A percentile compares a stretch with the other conserved stretches of the same genome.
phyloP scores from a whole-genome alignment of 306 rosid genomes.

The Mimosa bimucronata region DNA sequence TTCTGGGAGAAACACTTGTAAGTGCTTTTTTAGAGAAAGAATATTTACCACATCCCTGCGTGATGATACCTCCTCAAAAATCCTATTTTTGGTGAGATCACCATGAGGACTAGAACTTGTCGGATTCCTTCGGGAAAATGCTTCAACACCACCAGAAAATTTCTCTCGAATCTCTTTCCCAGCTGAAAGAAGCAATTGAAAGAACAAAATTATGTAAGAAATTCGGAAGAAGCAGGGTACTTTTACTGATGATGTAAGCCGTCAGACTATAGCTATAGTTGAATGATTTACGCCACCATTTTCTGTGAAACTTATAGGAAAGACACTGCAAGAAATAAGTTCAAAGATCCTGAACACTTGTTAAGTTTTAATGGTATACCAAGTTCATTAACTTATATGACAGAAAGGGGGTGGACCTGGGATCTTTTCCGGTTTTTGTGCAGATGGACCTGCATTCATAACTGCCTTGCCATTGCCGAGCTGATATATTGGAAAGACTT shows the following conservation, averaged over 20 bases:
- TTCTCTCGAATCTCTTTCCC: constrained; percentile 89
- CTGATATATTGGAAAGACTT: constrained; percentile 50
- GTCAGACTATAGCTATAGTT: not conserved
- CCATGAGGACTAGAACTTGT: constrained; percentile 65
- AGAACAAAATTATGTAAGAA: constrained; percentile 36
- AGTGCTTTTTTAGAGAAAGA: constrained; percentile 22
- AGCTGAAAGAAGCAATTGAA: constrained; percentile 57
- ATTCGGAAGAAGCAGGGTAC: constrained; percentile 34
- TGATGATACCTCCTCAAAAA: constrained; percentile 59
- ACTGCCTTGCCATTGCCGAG: constrained; percentile 74
- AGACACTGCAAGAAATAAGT: constrained; percentile 19
- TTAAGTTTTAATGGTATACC: constrained; percentile 25
- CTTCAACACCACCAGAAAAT: constrained; percentile 89
- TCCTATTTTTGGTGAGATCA: constrained; percentile 66
- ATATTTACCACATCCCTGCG: constrained; percentile 72
- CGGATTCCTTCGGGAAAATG: constrained; percentile 68
- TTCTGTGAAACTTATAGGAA: constrained; percentile 9
- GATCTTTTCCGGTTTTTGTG: constrained; percentile 71
- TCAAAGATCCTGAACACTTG: constrained; percentile 27
- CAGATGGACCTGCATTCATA: constrained; percentile 59
- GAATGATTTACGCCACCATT: constrained; percentile 2
- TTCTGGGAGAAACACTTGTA: not conserved
- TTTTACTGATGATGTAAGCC: constrained; percentile 1
- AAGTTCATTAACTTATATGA: constrained; percentile 33
- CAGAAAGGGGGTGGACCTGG: constrained; percentile 63